phyloP scores from a whole-genome alignment of 306 rosid genomes.

The Sesbania bispinosa region DNA sequence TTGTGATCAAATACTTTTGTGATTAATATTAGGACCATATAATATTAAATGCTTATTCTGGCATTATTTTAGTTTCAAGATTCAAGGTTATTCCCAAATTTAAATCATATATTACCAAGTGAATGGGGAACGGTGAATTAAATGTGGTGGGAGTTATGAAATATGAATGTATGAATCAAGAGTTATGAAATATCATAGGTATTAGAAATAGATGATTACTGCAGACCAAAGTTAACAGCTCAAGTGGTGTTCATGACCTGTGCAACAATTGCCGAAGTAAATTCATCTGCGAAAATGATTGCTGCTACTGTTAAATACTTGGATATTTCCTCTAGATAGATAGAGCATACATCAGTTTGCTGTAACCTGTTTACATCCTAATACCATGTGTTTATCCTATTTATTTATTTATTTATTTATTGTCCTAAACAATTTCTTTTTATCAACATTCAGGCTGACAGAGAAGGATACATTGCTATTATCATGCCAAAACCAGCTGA shows the following conservation, averaged over 20 bases:
- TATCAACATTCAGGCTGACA: slow-evolving; percentile 53
- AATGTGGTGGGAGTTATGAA: not conserved
- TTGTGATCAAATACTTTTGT: not conserved
- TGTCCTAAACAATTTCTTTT: not conserved
- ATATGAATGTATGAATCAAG: not conserved
- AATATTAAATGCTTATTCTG: no score
- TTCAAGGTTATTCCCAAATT: not conserved
- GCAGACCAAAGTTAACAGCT: not conserved
- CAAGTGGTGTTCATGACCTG: not conserved
- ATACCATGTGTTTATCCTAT: not conserved
- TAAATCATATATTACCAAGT: not conserved
- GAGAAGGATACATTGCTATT: slow-evolving; percentile 96
- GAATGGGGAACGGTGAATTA: not conserved
- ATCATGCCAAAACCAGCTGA: slow-evolving; percentile 90
- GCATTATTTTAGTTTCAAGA: no score
- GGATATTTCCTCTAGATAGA: not conserved
- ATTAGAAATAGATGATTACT: not conserved
- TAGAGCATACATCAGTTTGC: not conserved
- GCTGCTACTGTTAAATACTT: not conserved
- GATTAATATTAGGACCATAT: no score
- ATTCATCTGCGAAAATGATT: not conserved
- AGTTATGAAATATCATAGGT: not conserved
- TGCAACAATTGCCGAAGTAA: not conserved
- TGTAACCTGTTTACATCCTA: slow-evolving; percentile 6
- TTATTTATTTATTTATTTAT: not conserved